phyloP scores from a whole-genome alignment of 192 early-diverging fungal species.

The Backusella circina region DNA sequence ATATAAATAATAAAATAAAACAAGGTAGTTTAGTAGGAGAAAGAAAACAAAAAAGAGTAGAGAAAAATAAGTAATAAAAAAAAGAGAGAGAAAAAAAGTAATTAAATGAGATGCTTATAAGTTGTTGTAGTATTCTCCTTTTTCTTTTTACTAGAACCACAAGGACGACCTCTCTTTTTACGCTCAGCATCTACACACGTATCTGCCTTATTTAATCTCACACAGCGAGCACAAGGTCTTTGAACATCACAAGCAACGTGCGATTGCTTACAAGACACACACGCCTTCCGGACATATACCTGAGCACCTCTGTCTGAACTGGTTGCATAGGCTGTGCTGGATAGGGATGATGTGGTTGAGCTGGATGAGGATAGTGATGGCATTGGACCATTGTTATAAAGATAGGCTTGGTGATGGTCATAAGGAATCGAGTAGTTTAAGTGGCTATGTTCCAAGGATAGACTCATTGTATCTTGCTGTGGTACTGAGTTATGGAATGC shows the following conservation, averaged over 20 bases:
- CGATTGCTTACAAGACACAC: constrained; percentile 36
- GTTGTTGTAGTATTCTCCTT: background rate
- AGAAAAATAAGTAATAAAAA: background rate
- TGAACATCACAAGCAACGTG: constrained; percentile 44
- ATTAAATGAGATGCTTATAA: background rate
- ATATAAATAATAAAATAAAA: background rate
- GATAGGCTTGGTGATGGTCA: background rate
- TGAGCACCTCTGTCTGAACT: constrained; percentile 2
- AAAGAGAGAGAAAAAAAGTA: background rate
- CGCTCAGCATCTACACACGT: constrained; percentile 51
- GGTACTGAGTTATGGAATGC: background rate
- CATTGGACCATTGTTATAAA: background rate
- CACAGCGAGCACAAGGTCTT: constrained; percentile 52
- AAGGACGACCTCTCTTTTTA: constrained; percentile 55
- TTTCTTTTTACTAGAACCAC: constrained; percentile 32
- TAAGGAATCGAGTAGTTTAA: background rate
- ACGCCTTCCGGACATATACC: constrained; percentile 32
- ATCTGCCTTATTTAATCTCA: constrained; percentile 43
- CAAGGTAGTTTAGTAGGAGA: background rate
- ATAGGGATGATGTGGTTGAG: background rate
- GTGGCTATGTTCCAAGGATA: background rate
- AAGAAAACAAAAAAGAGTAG: background rate
- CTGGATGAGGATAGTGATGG: background rate
- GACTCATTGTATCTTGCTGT: background rate
- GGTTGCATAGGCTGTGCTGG: background rate